Evolutionary conservation across 2,329 filamentous ascomycete species (phyloP), one percentile per base, ranked within the genome.

Genomic region (Fusarium sp.): DNA sequence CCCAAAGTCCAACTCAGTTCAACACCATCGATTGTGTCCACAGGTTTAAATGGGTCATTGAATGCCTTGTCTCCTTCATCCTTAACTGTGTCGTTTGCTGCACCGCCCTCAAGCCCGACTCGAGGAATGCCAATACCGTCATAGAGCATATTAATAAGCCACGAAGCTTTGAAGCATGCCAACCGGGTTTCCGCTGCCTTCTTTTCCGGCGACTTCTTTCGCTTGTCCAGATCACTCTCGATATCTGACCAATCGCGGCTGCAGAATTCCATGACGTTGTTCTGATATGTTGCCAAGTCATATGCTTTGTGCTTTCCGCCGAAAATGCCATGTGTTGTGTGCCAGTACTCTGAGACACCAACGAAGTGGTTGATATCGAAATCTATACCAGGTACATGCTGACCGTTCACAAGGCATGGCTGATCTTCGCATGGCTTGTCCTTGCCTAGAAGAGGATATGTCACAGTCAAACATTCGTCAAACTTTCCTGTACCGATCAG

Each of bases 361-460:
- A 99, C 90, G 74, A 99, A 99, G 77, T 97, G 96, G 74, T 99
- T 99, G 35, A 98, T 90, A 65, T 96, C 91, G 75, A 98, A 99
- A 77, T 99, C 96, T 68, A 99, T 97, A 5, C 93, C 92, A 2
- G 96, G 96, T 2, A 96, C 94, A 76, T 98, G 94, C 67, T 95
- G 89, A 1, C 96, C 94, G 72, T 97, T 93, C 39, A 99, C 84
- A 33, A 99, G 82, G 78, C 96, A 99, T 0, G 96, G 96, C 26
- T 90, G 81, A 74, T 97, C 91, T 6, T 87, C 81, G 75, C 96
- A 99, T 1, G 92, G 89, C 53, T 90, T 89, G 75, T 98, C 93
- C 79, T 97, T 97, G 71, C 94, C 92, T 10, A 99, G 83, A 5
- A 99, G 81, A 7, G 96, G 95, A 73, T 91, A 94, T 0, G 94